Percentiles rank a stretch among this genome's conserved stretches.
phyloP scores from a whole-genome alignment of 371 early-diverging fungal genomes.

The Circinella minor region DNA sequence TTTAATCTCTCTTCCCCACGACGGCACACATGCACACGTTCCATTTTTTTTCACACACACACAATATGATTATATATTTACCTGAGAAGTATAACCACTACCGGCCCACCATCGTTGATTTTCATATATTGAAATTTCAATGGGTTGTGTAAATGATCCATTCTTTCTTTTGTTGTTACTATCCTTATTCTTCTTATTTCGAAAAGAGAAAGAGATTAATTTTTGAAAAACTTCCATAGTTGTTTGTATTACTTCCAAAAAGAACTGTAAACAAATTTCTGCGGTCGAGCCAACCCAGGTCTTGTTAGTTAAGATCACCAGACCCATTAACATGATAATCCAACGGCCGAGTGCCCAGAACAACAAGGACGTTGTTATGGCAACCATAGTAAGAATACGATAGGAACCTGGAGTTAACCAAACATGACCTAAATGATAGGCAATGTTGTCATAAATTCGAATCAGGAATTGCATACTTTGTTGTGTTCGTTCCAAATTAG shows the following conservation, averaged over 20 bases:
- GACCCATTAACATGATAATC: conserved; percentile 21
- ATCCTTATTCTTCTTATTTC: neutral
- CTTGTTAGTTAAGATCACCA: conserved; percentile 25
- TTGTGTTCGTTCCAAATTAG: conserved; percentile 42
- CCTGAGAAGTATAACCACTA: conserved; percentile 25
- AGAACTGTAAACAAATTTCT: conserved; percentile 16
- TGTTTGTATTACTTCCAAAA: conserved; percentile 14
- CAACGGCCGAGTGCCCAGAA: conserved; percentile 17
- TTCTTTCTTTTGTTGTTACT: conserved; percentile 3
- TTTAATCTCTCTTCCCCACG: neutral
- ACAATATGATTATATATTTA: conserved; percentile 5
- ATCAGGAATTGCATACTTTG: conserved; percentile 37
- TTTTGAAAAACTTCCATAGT: conserved; percentile 4
- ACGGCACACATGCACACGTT: neutral
- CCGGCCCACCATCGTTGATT: conserved; percentile 36
- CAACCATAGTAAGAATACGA: conserved; percentile 14
- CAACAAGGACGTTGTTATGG: conserved; percentile 3
- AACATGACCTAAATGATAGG: conserved; percentile 38
- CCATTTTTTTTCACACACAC: neutral
- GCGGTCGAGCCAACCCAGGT: conserved; percentile 23
- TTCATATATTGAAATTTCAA: conserved; percentile 30
- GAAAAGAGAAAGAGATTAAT: neutral
- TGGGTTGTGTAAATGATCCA: neutral
- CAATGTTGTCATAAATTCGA: conserved; percentile 44
- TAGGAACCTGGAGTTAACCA: conserved; percentile 25